Base-by-base conservation (phyloP, 2,329 filamentous ascomycete genomes). In the Bipolaris oryzae region DNA sequence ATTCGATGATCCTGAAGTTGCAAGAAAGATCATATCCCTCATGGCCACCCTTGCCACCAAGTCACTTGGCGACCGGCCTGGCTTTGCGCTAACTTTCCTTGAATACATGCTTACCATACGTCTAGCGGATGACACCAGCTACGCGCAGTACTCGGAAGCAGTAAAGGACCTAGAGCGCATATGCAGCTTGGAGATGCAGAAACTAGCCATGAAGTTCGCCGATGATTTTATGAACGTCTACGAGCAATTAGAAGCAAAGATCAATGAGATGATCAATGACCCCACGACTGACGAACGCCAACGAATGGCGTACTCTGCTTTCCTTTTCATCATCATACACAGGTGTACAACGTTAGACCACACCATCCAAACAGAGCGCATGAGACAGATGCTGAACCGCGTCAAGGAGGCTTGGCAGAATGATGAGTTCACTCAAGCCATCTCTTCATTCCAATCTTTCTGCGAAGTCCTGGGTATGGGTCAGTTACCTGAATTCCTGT, bases 321-420 rank as follows among this genome's bases (percentile, higher is more conserved):
- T 98, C 61, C 82, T 98, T 0, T 96, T 99, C 74, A 95, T 96
- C 57, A 95, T 99, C 60, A 89, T 95, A 67, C 94, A 98, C 76
- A 91, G 95, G 57, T 88, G 92, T 34, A 88, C 84, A 20, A 87
- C 87, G 41, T 83, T 98, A 33, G 89, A 96, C 63, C 82, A 84
- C 16, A 81, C 82, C n/a, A 78, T 86, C 34, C 90, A 93, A 57
- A 82, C 93, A 50, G 81, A 86, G 53, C 89, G 91, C 56, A 80
- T 99, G 28, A 80, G 86, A 53, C 83, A 85, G 13, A 96, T 98
- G 74, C 83, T 98, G 47, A 84, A 89, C n/a, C 92, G 93, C 1
- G 87, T 98, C 21, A 89, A 89, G 63, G 81, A 86, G 28, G 85
- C 90, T 52, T 99, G 95, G 95, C 87, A 88, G 63, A 85, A 89